These are phyloP conservation scores for Croton laevigatus DNA, from an alignment of 441 rosid species.

Conservation along the genomic window DNA sequence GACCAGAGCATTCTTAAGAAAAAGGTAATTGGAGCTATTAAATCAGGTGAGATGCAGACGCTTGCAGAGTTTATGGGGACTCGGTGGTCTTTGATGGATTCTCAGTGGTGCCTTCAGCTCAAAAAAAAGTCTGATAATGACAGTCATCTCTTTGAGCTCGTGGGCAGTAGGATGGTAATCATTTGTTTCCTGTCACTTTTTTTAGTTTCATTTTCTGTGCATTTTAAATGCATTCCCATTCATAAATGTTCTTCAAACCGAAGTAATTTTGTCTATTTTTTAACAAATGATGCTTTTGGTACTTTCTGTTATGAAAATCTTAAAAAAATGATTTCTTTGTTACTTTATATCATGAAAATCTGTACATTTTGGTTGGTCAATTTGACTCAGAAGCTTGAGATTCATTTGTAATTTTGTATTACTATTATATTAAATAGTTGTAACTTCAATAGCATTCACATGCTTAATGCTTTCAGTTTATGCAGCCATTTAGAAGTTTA, in stretches of 20 bases:
- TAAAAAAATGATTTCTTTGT: too few species aligned
- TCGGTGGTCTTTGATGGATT: slow-evolving; percentile 66
- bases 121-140: slow-evolving; percentile 27
- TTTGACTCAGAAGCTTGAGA: not conserved
- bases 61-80: slow-evolving; percentile 57
- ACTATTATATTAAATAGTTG: not conserved
- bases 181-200: slow-evolving; percentile 10
- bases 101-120: slow-evolving; percentile 52
- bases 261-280: not conserved
- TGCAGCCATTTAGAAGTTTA: not conserved
- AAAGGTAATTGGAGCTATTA: slow-evolving; percentile 48
- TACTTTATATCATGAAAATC: slow-evolving; percentile 1
- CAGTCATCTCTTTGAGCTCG: slow-evolving; percentile 48
- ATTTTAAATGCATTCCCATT: slow-evolving; percentile 1
- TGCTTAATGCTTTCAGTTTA: slow-evolving; percentile 3
- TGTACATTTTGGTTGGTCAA: not conserved
- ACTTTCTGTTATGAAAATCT: too few species aligned
- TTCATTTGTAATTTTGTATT: slow-evolving; percentile 2
- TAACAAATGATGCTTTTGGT: not conserved
- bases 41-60: slow-evolving; percentile 43
- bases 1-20: slow-evolving; percentile 32
- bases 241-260: not conserved
- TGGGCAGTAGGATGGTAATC: slow-evolving; percentile 52
- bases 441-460: slow-evolving; percentile 11
- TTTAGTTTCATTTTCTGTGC: slow-evolving; percentile 3